Evolutionary conservation across 108 stramenopile genomes (phyloP), one percentile per base, ranked within the genome.

Genomic region (Mayamaea pseudoterrestris): DNA sequence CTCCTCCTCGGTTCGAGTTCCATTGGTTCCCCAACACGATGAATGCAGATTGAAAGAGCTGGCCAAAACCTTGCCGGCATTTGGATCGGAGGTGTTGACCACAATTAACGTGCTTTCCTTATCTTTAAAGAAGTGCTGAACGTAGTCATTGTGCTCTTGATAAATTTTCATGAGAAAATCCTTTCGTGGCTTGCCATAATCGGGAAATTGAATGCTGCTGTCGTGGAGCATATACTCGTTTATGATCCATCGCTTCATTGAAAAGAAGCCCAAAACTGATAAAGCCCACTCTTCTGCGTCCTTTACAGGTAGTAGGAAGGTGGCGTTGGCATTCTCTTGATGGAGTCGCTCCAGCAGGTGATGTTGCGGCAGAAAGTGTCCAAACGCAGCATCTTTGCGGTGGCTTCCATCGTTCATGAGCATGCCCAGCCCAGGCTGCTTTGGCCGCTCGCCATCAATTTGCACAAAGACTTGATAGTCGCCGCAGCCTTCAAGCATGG

Each of bases 361-460:
- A 30, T 57, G 49, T 37, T 65, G 63, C 2, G 63, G 63, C 43
- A 65, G 35, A 53, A 65, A 65, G 50, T 65, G 58, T 1, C 47
- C 29, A 34, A 11, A 34, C n/a, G n/a, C n/a, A n/a, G n/a, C n/a
- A n/a, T n/a, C n/a, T n/a, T n/a, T n/a, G n/a, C n/a, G n/a, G n/a
- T n/a, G n/a, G n/a, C n/a, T n/a, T n/a, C n/a, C n/a, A n/a, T n/a
- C n/a, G n/a, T n/a, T n/a, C n/a, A n/a, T n/a, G n/a, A n/a, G n/a
- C n/a, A n/a, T n/a, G n/a, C n/a, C n/a, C n/a, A n/a, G n/a, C 21
- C 13, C n/a, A n/a, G n/a, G n/a, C n/a, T n/a, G n/a, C n/a, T n/a
- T n/a, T n/a, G n/a, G n/a, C n/a, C n/a, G n/a, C n/a, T 63, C 62
- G 18, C 62, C 62, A 42, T 63, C 62, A 0, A 63, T 11, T 32